These are phyloP conservation scores for Phalaenopsis hybrid DNA, from an alignment of 116 monocot species.

Conservation along the genomic window DNA sequence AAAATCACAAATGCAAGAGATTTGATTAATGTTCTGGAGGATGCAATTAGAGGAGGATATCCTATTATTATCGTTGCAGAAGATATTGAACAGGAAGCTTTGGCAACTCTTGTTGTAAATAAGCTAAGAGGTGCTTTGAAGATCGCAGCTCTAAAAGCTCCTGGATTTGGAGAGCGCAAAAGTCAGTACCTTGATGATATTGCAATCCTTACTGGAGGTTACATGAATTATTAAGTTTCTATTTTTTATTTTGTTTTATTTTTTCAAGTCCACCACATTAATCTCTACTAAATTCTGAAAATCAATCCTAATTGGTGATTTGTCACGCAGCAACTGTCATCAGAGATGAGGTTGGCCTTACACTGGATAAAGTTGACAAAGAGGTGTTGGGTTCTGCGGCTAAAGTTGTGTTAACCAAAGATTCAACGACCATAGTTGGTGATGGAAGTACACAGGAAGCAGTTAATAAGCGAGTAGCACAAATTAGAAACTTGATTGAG, in stretches of 20 bases:
- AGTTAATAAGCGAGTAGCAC: slow-evolving; percentile 65
- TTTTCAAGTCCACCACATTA: too few relatives aligned
- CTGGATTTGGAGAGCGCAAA: slow-evolving; percentile 96
- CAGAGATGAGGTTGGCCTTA: slow-evolving; percentile 81
- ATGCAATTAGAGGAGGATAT: slow-evolving; percentile 90
- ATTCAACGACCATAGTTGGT: slow-evolving; percentile 77
- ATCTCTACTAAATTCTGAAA: not conserved
- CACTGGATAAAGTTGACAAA: slow-evolving; percentile 74
- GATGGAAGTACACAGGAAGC: slow-evolving; percentile 89
- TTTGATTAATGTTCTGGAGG: slow-evolving; percentile 80
- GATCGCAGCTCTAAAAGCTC: slow-evolving; percentile 95
- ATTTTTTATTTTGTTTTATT: too few relatives aligned
- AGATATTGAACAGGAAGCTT: slow-evolving; percentile 95
- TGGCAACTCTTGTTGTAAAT: slow-evolving; percentile 92
- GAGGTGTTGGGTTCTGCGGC: slow-evolving; percentile 78
- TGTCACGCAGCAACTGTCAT: slow-evolving; percentile 64
- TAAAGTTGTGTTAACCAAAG: slow-evolving; percentile 82
- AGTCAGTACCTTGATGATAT: slow-evolving; percentile 98
- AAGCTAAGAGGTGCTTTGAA: slow-evolving; percentile 91
- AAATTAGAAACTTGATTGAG: slow-evolving; percentile 77
- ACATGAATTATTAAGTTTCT: not conserved
- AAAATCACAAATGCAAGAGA: slow-evolving; percentile 97
- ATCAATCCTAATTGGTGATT: not conserved
- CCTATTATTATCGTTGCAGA: slow-evolving; percentile 84
- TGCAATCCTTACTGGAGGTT: slow-evolving; percentile 90